A percentile compares a stretch with the other conserved stretches of the same genome.
Evolutionary conservation across 257 asterid species (phyloP).

Genomic region (Craterostigma plantagineum): DNA sequence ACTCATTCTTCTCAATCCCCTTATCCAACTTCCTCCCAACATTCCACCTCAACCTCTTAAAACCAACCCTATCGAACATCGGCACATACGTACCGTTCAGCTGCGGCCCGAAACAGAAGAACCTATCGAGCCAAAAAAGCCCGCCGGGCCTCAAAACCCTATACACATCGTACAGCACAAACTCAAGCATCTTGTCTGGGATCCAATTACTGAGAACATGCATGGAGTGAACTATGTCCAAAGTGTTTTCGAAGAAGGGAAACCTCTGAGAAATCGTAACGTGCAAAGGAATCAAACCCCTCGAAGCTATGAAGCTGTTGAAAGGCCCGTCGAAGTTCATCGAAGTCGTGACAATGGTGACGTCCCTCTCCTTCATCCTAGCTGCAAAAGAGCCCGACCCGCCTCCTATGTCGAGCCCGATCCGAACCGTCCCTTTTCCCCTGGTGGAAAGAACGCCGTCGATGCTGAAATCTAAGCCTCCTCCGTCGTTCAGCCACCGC

Average conservation of each 20-base stretch:
- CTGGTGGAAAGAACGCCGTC: conserved; percentile 18
- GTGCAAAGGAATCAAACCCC: conserved; percentile 29
- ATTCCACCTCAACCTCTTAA: conserved; percentile 32
- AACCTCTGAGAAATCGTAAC: conserved; percentile 36
- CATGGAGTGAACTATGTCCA: conserved; percentile 49
- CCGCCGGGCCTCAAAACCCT: conserved; percentile 51
- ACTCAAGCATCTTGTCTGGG: conserved; percentile 29
- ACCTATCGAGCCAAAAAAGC: conserved; percentile 43
- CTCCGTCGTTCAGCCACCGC: conserved; percentile 33
- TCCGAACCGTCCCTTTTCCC: conserved; percentile 18
- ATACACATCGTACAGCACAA: conserved; percentile 26
- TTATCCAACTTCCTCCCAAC: conserved; percentile 35
- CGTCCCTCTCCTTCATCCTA: conserved; percentile 39
- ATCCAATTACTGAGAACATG: conserved; percentile 49
- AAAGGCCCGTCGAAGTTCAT: conserved; percentile 53
- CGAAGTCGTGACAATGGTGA: conserved; percentile 36
- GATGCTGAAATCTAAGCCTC: conserved; percentile 30
- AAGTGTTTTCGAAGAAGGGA: conserved; percentile 39
- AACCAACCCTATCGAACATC: conserved; percentile 30
- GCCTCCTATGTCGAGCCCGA: conserved; percentile 50
- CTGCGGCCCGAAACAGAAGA: conserved; percentile 43
- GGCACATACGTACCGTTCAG: conserved; percentile 30
- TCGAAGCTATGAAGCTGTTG: conserved; percentile 34
- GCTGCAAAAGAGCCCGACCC: conserved; percentile 43
- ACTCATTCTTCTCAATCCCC: conserved; percentile 28